A percentile compares a stretch with the other conserved stretches of the same genome.
These are phyloP conservation scores for Coniochaeta sp. DNA, from an alignment of 2,329 filamentous ascomycete species.

Conservation along the genomic window DNA sequence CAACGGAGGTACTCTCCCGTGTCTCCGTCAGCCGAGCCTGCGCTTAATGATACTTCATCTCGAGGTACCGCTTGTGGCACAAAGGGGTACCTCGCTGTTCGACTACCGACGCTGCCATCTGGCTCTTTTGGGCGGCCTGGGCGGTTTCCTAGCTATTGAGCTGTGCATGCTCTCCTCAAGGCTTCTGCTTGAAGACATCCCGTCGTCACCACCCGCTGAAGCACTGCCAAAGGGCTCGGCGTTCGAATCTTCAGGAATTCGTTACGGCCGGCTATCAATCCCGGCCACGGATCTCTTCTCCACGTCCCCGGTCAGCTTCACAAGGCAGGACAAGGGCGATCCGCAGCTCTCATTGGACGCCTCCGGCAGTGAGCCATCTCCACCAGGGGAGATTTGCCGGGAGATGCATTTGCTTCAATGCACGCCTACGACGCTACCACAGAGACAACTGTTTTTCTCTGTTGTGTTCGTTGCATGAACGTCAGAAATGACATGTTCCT, in stretches of 20 bases:
- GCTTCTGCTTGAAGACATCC: too few species aligned
- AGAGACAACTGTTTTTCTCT: not conserved
- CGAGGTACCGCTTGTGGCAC: not conserved
- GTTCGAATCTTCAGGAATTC: not conserved
- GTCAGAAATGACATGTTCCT: not conserved
- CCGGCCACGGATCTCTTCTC: not conserved
- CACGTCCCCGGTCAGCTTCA: not conserved
- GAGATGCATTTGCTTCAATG: not conserved
- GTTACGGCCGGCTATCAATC: not conserved
- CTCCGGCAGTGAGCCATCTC: not conserved
- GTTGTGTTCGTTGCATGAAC: not conserved
- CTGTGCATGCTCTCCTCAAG: too few species aligned
- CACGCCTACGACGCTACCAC: not conserved
- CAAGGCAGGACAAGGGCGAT: not conserved
- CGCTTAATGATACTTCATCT: not conserved
- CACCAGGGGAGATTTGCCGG: not conserved
- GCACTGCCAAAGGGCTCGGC: too few species aligned
- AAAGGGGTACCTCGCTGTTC: not conserved
- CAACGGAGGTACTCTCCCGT: not conserved
- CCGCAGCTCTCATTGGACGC: not conserved
- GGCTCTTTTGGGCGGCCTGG: too few species aligned
- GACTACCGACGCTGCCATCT: not conserved
- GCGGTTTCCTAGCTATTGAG: too few species aligned
- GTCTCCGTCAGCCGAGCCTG: too few species aligned
- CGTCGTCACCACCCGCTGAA: too few species aligned